A percentile compares a stretch with the other conserved stretches of the same genome.
Conservation (phyloP, 495 filamentous ascomycete genomes). For the Hypoxylon trugodes region DNA sequence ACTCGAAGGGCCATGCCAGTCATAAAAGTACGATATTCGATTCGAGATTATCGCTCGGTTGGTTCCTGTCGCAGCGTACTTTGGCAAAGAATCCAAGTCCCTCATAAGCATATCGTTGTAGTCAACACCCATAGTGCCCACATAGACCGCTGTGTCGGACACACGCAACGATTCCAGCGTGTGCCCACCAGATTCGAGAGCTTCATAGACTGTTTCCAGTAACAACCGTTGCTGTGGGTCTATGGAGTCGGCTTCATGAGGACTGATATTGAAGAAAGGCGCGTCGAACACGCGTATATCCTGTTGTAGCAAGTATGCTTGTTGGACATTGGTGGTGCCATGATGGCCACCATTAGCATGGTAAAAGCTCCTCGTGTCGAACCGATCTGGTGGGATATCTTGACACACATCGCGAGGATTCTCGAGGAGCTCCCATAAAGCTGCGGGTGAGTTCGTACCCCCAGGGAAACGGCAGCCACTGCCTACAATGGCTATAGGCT, state of each 20-base stretch:
- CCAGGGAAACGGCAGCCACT: conserved; percentile 21
- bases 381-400: conserved; percentile 23
- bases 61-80: conserved; percentile 57
- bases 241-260: conserved; percentile 51
- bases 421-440: conserved; percentile 16
- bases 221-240: conserved; percentile 45
- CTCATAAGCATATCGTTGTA: conserved; percentile 50
- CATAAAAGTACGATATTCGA: conserved; percentile 58
- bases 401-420: conserved; percentile 16
- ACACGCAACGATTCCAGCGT: conserved; percentile 50
- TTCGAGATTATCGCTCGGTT: conserved; percentile 53
- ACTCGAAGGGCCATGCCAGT: conserved; percentile 60
- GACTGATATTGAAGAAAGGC: conserved; percentile 13
- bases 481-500: conserved; percentile 23
- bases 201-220: conserved; percentile 62
- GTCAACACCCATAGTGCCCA: conserved; percentile 58
- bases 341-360: conserved; percentile 21
- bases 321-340: conserved; percentile 16
- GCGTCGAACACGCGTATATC: conserved; percentile 15
- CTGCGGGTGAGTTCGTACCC: neutral
- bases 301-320: conserved; percentile 12
- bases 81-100: conserved; percentile 28
- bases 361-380: conserved; percentile 40
- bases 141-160: conserved; percentile 57
- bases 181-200: conserved; percentile 58